phyloP scores from a whole-genome alignment of 1,284 basidiomycete species.

The Termitomyces sp. region DNA sequence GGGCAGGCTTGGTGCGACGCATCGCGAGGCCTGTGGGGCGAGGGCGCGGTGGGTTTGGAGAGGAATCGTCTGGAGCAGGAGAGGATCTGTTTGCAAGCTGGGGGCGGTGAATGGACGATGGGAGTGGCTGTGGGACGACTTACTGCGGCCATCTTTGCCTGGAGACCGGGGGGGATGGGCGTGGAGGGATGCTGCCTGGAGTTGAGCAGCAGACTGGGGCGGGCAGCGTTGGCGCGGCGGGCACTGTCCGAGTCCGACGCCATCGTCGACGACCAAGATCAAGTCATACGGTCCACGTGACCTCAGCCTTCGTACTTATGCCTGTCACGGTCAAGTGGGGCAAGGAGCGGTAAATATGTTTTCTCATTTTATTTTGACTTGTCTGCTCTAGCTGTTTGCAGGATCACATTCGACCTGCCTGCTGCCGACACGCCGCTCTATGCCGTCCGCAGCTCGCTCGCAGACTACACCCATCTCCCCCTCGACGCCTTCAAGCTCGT shows the following conservation, averaged over 20 bases:
- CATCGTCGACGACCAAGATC: conserved; percentile 14
- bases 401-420: conserved; percentile 55
- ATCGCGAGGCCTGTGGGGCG: conserved; percentile 37
- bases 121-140: conserved; percentile 23
- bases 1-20: conserved; percentile 51
- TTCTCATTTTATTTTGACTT: conserved; percentile 1
- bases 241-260: conserved; percentile 17
- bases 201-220: conserved; percentile 28
- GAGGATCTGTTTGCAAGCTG: conserved; percentile 55
- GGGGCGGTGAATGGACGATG: conserved; percentile 2
- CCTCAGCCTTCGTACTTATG: no score
- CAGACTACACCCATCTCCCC: conserved; percentile 62
- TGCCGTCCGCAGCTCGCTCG: conserved; percentile 48
- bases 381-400: conserved; percentile 21
- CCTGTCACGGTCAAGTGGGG: conserved; percentile 62
- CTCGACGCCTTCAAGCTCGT: conserved; percentile 69
- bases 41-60: no score
- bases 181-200: conserved; percentile 43
- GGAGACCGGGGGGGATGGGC: conserved; percentile 83
- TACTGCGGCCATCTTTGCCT: conserved; percentile 90
- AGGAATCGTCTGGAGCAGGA: conserved; percentile 13
- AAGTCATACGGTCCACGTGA: conserved; percentile 10
- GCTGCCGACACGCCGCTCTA: conserved; percentile 48
- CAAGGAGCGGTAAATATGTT: conserved; percentile 40
- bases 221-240: conserved; percentile 20